Evolutionary conservation across 2,329 filamentous ascomycete genomes (phyloP).

Genomic region (Neophaeococcomyces aloes): DNA sequence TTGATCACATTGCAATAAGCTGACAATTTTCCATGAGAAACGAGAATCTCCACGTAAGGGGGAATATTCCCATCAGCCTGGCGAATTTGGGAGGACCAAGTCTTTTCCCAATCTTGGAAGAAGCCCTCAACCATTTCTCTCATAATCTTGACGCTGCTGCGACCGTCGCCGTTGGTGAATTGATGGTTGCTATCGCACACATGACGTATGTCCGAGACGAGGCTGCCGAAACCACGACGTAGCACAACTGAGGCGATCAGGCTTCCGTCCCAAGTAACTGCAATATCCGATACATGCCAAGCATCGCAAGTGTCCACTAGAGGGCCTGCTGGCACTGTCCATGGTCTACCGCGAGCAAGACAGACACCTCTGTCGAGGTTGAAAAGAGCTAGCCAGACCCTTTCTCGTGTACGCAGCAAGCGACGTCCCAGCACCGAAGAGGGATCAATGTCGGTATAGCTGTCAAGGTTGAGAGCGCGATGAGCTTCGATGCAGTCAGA

Average conservation of each 20-base stretch:
- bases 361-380: constrained; percentile 64
- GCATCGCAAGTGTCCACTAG: constrained; percentile 57
- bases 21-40: constrained; percentile 62
- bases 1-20: constrained; percentile 66
- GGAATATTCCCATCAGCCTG: constrained; percentile 48
- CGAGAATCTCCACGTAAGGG: constrained; percentile 64
- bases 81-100: constrained; percentile 50
- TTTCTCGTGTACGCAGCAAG: constrained; percentile 54
- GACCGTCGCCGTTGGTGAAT: constrained; percentile 25
- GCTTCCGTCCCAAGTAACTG: constrained; percentile 59
- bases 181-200: constrained; percentile 29
- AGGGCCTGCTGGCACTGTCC: constrained; percentile 56
- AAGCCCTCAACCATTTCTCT: constrained; percentile 54
- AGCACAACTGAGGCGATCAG: constrained; percentile 61
- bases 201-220: constrained; percentile 24
- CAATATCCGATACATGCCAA: constrained; percentile 55
- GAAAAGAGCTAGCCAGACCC: constrained; percentile 61
- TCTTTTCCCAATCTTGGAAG: constrained; percentile 54
- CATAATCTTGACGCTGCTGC: constrained; percentile 32
- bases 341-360: constrained; percentile 57
- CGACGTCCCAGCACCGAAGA: constrained; percentile 50
- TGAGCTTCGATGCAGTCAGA: constrained; percentile 60
- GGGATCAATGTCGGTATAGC: constrained; percentile 54
- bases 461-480: constrained; percentile 56
- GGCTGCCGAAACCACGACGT: constrained; percentile 51